Conservation (phyloP, 2,329 filamentous ascomycete genomes). For the Talaromyces marneffei region DNA sequence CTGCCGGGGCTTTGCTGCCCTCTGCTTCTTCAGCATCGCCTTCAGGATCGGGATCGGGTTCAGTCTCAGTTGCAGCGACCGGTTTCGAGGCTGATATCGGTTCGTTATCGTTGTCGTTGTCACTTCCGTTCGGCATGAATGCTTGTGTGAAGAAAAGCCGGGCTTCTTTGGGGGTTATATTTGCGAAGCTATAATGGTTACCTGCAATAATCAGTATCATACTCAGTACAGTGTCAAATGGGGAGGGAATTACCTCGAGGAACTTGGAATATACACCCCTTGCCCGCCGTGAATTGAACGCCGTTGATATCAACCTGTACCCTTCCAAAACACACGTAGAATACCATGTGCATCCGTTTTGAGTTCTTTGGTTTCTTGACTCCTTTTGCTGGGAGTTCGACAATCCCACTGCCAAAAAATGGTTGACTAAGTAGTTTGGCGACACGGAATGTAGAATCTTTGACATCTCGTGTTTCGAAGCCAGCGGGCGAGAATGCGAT, state of each 20-base stretch:
- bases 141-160: conserved; percentile 91
- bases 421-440: conserved; percentile 77
- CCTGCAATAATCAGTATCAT: conserved; percentile 41
- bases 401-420: conserved; percentile 84
- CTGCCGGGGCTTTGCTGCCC: neutral
- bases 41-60: neutral
- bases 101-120: neutral
- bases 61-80: neutral
- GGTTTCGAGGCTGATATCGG: neutral
- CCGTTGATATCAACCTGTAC: conserved; percentile 64
- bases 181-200: conserved; percentile 88
- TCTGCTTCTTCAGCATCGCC: neutral
- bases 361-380: conserved; percentile 89
- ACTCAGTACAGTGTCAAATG: neutral
- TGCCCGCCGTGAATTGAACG: conserved; percentile 68
- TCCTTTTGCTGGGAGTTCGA: conserved; percentile 77
- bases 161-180: conserved; percentile 65
- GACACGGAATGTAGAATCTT: conserved; percentile 71
- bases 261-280: conserved; percentile 89
- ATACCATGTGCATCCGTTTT: conserved; percentile 93
- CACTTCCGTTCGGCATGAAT: conserved; percentile 49
- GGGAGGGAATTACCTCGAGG: conserved; percentile 66
- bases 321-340: conserved; percentile 80
- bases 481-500: conserved; percentile 55
- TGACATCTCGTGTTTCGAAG: conserved; percentile 54